Evolutionary conservation across 2,329 filamentous ascomycete genomes (phyloP).

Genomic region (Tolypocladium paradoxum): DNA sequence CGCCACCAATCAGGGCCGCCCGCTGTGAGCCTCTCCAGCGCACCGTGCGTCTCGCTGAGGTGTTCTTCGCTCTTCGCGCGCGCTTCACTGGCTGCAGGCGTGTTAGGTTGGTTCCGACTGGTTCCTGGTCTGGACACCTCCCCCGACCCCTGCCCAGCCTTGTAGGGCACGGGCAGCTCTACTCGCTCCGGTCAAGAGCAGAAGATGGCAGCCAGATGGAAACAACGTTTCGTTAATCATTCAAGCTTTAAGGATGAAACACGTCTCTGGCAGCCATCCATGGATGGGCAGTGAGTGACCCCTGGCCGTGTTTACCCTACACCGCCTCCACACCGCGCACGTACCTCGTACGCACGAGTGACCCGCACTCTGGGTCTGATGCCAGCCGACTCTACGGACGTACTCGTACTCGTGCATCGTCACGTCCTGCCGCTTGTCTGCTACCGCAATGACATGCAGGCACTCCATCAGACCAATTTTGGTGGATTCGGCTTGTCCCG

Average conservation of each 20-base stretch:
- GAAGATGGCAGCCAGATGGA: not conserved
- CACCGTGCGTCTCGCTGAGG: too few relatives aligned
- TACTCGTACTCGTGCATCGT: not conserved
- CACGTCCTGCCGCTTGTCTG: not conserved
- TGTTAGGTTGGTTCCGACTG: too few relatives aligned
- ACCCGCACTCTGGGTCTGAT: not conserved
- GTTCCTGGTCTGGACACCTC: too few relatives aligned
- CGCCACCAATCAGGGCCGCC: conserved; percentile 1
- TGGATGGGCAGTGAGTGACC: not conserved
- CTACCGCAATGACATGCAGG: not conserved
- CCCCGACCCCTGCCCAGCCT: too few relatives aligned
- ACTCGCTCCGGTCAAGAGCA: not conserved
- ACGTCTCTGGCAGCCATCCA: not conserved
- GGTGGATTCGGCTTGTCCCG: not conserved
- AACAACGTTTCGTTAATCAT: not conserved
- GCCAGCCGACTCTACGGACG: not conserved
- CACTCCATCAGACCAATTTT: not conserved
- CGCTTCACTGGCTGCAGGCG: not conserved
- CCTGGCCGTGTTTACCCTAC: not conserved
- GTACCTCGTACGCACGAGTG: too few relatives aligned
- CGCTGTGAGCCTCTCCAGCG: not conserved
- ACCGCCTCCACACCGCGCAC: not conserved
- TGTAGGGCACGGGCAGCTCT: not conserved
- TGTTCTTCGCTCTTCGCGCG: not conserved
- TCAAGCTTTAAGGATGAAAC: not conserved